These are phyloP conservation scores for Pyricularia sp. DNA, from an alignment of 2,329 filamentous ascomycete genomes.

Conservation along the genomic window DNA sequence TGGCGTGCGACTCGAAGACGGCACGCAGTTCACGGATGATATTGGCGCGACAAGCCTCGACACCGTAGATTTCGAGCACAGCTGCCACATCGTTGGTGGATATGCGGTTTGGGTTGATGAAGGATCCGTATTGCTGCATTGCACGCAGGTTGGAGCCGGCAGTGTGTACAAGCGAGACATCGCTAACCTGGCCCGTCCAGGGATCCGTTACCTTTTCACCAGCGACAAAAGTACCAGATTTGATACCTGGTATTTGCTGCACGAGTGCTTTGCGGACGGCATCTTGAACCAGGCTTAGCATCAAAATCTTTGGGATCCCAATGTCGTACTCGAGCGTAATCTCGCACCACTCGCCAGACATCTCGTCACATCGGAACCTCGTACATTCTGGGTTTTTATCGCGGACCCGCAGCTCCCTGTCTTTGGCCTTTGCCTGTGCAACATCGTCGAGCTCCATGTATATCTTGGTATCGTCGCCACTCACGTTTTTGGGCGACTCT, in stretches of 20 bases:
- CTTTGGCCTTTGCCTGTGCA: constrained; percentile 20
- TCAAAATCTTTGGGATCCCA: constrained; percentile 75
- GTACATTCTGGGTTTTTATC: constrained; percentile 53
- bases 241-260: constrained; percentile 71
- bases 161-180: constrained; percentile 54
- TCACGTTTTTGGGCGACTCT: constrained; percentile 21
- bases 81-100: constrained; percentile 87
- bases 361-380: constrained; percentile 68
- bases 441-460: constrained; percentile 4
- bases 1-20: constrained; percentile 85
- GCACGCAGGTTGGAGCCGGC: constrained; percentile 78
- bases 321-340: constrained; percentile 75
- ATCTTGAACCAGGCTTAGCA: constrained; percentile 79
- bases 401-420: constrained; percentile 52
- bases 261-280: constrained; percentile 69
- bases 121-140: constrained; percentile 78
- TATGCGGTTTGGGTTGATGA: constrained; percentile 74
- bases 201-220: constrained; percentile 40
- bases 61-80: constrained; percentile 75
- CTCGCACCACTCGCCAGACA: constrained; percentile 58
- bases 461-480: constrained; percentile 20
- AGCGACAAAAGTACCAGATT: constrained; percentile 53
- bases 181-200: constrained; percentile 32
- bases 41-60: constrained; percentile 77
- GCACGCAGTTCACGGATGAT: constrained; percentile 77